Evolutionary conservation across 2,329 filamentous ascomycete species (phyloP).

Genomic region (Fusarium palustre): DNA sequence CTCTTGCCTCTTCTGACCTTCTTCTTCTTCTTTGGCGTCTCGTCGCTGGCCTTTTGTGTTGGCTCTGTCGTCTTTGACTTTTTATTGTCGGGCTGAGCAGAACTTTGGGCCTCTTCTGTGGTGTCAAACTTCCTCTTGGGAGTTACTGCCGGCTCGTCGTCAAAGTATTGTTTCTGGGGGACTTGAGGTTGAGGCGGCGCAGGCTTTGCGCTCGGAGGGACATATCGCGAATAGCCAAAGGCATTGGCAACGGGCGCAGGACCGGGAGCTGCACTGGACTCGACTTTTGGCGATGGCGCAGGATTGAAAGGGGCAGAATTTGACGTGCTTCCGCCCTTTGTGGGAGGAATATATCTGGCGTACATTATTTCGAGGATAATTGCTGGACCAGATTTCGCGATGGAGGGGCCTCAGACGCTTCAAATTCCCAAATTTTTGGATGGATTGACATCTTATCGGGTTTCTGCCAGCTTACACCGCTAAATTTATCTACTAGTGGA

Average conservation of each 20-base stretch:
- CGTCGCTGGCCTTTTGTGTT: conserved; percentile 19
- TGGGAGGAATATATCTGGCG: conserved; percentile 57
- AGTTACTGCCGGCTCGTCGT: conserved; percentile 46
- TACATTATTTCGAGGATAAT: conserved; percentile 52
- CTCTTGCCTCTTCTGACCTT: conserved; percentile 42
- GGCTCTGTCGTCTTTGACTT: conserved; percentile 49
- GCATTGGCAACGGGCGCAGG: conserved; percentile 29
- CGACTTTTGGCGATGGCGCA: background rate
- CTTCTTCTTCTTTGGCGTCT: conserved; percentile 44
- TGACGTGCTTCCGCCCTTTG: conserved; percentile 36
- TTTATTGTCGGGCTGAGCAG: conserved; percentile 50
- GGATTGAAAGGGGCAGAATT: background rate
- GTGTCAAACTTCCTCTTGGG: conserved; percentile 55
- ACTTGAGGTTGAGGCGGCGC: conserved; percentile 9
- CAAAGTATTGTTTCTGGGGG: conserved; percentile 44
- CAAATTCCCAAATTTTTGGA: conserved; percentile 52
- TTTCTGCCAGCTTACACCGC: conserved; percentile 56
- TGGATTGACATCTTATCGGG: conserved; percentile 49
- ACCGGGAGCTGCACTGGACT: conserved; percentile 1
- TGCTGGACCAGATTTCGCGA: conserved; percentile 21
- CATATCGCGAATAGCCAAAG: conserved; percentile 57
- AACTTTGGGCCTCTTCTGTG: conserved; percentile 45
- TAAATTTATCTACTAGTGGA: conserved; percentile 44
- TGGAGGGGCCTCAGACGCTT: conserved; percentile 31
- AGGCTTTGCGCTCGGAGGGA: conserved; percentile 50